Conservation (phyloP, 108 stramenopile genomes). For the Conticribra guillardii region DNA sequence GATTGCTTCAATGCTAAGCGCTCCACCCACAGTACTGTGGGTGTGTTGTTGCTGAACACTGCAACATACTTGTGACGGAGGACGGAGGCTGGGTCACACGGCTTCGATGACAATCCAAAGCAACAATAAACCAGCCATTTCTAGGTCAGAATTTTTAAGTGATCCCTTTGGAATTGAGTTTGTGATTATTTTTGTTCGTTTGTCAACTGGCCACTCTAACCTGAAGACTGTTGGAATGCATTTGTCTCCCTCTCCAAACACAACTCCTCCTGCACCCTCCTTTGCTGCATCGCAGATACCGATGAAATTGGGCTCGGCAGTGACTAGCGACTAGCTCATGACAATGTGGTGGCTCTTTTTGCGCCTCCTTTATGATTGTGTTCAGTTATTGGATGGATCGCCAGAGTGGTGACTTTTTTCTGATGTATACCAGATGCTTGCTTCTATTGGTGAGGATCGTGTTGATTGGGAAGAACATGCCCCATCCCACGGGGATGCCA, state of each 20-base stretch:
- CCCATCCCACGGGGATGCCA: no score
- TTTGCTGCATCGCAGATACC: slow-evolving; percentile 1
- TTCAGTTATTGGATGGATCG: no score
- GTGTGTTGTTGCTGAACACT: slow-evolving; percentile 3
- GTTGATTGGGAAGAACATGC: no score
- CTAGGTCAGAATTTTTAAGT: slow-evolving; percentile 50
- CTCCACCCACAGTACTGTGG: slow-evolving; percentile 8
- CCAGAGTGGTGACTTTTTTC: no score
- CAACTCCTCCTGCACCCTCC: slow-evolving; percentile 4
- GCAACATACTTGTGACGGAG: background rate
- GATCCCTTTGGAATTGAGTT: slow-evolving; percentile 36
- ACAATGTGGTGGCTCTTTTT: background rate
- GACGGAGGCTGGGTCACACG: background rate
- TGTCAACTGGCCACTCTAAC: slow-evolving; percentile 15
- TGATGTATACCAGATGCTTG: no score
- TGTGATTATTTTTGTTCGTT: slow-evolving; percentile 19
- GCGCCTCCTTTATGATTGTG: background rate
- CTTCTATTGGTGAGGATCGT: no score
- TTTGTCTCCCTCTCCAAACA: background rate
- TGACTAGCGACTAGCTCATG: background rate
- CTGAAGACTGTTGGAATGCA: slow-evolving; percentile 3
- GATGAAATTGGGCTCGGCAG: background rate
- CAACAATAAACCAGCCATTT: slow-evolving; percentile 33
- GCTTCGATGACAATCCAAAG: slow-evolving; percentile 6
- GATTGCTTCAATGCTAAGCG: background rate